Evolutionary conservation across 2,329 filamentous ascomycete genomes (phyloP), one percentile per base, ranked within the genome.

Genomic region (Sarocladium kiliense): DNA sequence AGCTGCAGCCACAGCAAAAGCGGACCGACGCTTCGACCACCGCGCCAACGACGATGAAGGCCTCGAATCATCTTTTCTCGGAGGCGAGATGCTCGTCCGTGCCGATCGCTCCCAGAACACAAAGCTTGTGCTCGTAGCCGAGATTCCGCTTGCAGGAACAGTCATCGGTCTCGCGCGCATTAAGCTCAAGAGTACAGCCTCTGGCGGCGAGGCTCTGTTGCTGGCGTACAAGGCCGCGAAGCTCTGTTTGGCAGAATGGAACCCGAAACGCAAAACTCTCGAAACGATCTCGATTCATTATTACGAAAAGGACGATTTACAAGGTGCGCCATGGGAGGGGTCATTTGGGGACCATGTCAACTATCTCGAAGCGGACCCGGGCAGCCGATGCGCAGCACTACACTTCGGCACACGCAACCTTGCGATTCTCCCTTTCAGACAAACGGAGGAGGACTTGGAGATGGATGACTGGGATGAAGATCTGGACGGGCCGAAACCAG

Each of bases 261-360:
- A 97, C 68, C 85, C 90, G 9, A 84, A 88, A 67, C 85, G 84
- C 61, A 80, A 89, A 70, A 82, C 83, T 53, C 85, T 97, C 63
- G 86, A 87, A 63, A 97, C 93, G 54, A 84, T 94, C 59, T 97
- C 93, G 53, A 93, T 99, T 64, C 94, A 99, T 75, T 97, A 92
- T 77, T 99, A 97, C 73, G 94, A 99, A 71, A 89, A 94, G 68
- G 92, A 97, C 66, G 92, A 96, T 67, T 77, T 93, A 58, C 84
- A 88, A 61, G 85, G 87, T 54, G 88, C 84, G 59, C 92, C 93
- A 0, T 97, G 91, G 87, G 85, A 88, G 53, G 81, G 87, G 54
- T 82, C 87, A 55, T 74, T 95, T 64, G 84, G 83, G 67, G 83
- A 88, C 59, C 91, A 87, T 67, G 81, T 85, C 70, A 96, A 88